A percentile compares a stretch with the other conserved stretches of the same genome.
Conservation (phyloP, 805 yeast genomes). For the Candida odintsovae region DNA sequence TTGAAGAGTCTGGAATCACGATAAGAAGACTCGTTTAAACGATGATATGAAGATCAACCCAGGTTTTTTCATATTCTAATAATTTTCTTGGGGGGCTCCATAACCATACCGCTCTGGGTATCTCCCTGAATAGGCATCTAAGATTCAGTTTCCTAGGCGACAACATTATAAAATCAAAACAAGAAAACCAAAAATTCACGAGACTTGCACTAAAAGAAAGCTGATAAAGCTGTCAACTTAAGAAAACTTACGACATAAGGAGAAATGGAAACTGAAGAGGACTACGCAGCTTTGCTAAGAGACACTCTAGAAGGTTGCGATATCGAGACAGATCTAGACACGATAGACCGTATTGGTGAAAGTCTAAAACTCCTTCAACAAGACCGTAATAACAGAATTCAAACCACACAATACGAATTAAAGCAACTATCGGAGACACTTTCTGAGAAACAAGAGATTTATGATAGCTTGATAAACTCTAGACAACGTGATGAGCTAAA, state of each 20-base stretch:
- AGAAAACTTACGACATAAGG: not conserved
- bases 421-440: constrained; percentile 15
- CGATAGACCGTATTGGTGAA: constrained; percentile 39
- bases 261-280: not conserved
- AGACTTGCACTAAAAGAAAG: not conserved
- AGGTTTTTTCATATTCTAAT: not conserved
- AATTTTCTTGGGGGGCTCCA: not conserved
- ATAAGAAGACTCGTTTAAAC: too few relatives aligned
- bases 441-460: constrained; percentile 8
- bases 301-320: constrained; percentile 44
- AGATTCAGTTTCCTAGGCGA: not conserved
- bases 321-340: constrained; percentile 43
- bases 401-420: constrained; percentile 17
- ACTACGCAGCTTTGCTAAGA: constrained; percentile 27
- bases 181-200: not conserved
- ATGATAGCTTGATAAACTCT: constrained; percentile 25
- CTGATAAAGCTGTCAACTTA: not conserved
- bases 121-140: not conserved
- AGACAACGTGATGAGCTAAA: constrained; percentile 26
- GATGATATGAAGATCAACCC: not conserved
- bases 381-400: constrained; percentile 25
- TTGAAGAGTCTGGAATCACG: too few relatives aligned
- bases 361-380: constrained; percentile 27
- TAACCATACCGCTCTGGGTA: not conserved
- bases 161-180: not conserved